Percentiles rank a stretch among this genome's conserved stretches.
Evolutionary conservation across 2,329 filamentous ascomycete species (phyloP).

Genomic region (Metarhizium anisopliae): DNA sequence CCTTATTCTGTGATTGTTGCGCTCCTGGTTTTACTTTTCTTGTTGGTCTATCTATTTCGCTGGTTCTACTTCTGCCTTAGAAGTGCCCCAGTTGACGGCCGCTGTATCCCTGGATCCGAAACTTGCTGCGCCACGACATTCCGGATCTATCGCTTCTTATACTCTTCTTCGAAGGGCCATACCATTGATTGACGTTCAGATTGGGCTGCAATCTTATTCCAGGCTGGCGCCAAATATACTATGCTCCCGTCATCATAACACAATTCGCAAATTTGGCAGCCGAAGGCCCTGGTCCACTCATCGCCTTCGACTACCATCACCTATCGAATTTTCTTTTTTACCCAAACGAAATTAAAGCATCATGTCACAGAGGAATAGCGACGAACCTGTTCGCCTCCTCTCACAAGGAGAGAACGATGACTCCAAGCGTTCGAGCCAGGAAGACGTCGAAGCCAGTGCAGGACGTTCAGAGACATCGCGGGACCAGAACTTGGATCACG

Average conservation of each 20-base stretch:
- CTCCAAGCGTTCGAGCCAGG: slow-evolving; percentile 16
- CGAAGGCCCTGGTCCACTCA: background rate
- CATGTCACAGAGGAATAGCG: slow-evolving; percentile 24
- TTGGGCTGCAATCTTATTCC: background rate
- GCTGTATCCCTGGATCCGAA: background rate
- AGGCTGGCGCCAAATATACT: background rate
- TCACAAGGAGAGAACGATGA: slow-evolving; percentile 22
- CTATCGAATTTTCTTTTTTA: background rate
- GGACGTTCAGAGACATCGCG: slow-evolving; percentile 18
- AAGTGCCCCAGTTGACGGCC: background rate
- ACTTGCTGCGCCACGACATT: slow-evolving; percentile 3
- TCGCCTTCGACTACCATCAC: background rate
- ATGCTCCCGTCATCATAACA: slow-evolving; percentile 4
- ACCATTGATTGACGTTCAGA: background rate
- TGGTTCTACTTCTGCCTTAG: background rate
- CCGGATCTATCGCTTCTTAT: background rate
- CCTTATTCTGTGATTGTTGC: slow-evolving; percentile 1
- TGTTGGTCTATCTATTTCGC: background rate
- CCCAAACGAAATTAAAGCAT: background rate
- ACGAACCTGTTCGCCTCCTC: slow-evolving; percentile 23
- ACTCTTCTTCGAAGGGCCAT: background rate
- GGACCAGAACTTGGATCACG: slow-evolving; percentile 30
- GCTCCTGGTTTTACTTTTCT: background rate
- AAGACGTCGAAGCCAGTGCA: slow-evolving; percentile 23
- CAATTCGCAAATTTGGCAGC: slow-evolving; percentile 1